Evolutionary conservation across 2,329 filamentous ascomycete species (phyloP), one percentile per base, ranked within the genome.

Genomic region (Aspergillus sp.): DNA sequence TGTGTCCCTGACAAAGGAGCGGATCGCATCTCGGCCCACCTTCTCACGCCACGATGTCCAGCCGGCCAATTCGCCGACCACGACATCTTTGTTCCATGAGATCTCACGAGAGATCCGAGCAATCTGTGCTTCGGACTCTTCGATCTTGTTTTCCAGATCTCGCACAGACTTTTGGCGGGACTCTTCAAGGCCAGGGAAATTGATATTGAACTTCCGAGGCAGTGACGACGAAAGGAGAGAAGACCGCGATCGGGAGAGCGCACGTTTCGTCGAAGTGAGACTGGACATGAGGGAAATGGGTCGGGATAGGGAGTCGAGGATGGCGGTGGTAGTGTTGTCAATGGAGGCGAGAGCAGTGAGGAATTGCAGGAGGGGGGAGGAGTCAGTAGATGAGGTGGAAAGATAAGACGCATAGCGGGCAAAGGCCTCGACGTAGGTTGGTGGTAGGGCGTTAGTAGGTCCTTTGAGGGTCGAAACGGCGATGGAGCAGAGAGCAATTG

Each of bases 31-130:
- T 55, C 86, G 78, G 1, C 89, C 91, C 74, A 89, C 85, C 64
- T 83, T 84, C 60, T 91, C 89, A 65, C 96, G 86, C 76, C 91
- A 84, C 38, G 95, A 91, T 65, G 96, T 92, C 91, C 94, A 99
- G 14, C 89, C 91, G 0, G 94, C 94, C 51, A 99, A 72, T 74
- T 99, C 94, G 1, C 85, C 82, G 5, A 95, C 93, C 20, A 97
- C 93, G 13, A 93, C 91, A 71, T 95, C 90, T 74, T 97, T 93
- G 45, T 92, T 96, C 71, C 94, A 96, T 46, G 91, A 79, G 50
- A 99, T 76, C 71, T 99, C 94, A 47, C 84, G 84, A 0, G 88
- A 87, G n/a, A 96, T 73, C 41, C 85, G 82, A 17, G 87, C 83
- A 10, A 89, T 82, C 67, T 97, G 90, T 16, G 79, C 73, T 58